phyloP scores from a whole-genome alignment of 2,329 filamentous ascomycete species.

The Diaporthe nobilis region DNA sequence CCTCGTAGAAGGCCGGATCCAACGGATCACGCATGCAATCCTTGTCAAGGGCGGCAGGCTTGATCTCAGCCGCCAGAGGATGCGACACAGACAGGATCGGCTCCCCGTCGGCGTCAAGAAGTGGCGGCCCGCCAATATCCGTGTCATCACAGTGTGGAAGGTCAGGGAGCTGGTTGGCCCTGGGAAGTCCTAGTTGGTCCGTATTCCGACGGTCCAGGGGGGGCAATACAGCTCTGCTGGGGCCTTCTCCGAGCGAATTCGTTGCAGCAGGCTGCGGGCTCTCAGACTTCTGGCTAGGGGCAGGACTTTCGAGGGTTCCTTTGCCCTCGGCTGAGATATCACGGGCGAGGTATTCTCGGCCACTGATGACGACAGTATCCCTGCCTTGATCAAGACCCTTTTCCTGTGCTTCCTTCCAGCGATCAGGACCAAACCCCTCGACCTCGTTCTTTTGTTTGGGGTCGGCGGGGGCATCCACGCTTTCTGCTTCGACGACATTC shows the following conservation, averaged over 20 bases:
- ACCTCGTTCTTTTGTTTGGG: slow-evolving; percentile 80
- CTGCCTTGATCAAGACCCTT: slow-evolving; percentile 74
- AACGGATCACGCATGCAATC: slow-evolving; percentile 97
- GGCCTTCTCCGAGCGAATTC: slow-evolving; percentile 60
- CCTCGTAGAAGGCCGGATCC: slow-evolving; percentile 84
- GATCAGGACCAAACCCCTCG: slow-evolving; percentile 82
- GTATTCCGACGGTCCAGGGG: slow-evolving; percentile 72
- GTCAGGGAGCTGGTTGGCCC: slow-evolving; percentile 78
- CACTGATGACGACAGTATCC: slow-evolving; percentile 78
- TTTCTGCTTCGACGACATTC: slow-evolving; percentile 54
- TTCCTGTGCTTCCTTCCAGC: slow-evolving; percentile 76
- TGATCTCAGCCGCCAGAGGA: slow-evolving; percentile 76
- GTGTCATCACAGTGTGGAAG: slow-evolving; percentile 82
- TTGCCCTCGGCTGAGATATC: slow-evolving; percentile 75
- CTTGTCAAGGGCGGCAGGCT: slow-evolving; percentile 80
- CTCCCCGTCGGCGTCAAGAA: slow-evolving; percentile 68
- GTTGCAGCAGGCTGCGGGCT: slow-evolving; percentile 47
- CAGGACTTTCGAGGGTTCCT: slow-evolving; percentile 67
- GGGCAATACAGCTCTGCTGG: slow-evolving; percentile 58
- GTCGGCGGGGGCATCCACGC: slow-evolving; percentile 72
- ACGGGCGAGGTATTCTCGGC: slow-evolving; percentile 80
- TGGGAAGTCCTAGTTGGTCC: slow-evolving; percentile 76
- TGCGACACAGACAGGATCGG: slow-evolving; percentile 61
- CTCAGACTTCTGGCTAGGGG: slow-evolving; percentile 24
- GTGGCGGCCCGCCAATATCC: slow-evolving; percentile 83